Evolutionary conservation across 208 protist species (phyloP).

Genomic region (Trypanosoma grayi): DNA sequence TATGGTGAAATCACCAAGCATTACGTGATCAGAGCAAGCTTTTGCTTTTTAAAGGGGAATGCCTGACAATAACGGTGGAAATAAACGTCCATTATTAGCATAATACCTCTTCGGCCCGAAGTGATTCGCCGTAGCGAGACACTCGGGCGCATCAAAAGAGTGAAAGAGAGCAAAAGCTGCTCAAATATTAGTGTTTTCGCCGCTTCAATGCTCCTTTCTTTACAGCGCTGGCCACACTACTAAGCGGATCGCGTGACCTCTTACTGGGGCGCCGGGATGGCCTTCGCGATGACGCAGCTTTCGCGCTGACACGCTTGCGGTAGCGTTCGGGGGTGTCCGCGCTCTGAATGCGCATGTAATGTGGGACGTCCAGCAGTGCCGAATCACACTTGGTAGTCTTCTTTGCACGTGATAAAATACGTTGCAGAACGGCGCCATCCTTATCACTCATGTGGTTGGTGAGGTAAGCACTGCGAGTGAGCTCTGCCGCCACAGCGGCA

Average conservation of each 20-base stretch:
- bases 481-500: constrained; percentile 79
- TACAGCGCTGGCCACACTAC: constrained; percentile 51
- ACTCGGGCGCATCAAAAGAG: neutral
- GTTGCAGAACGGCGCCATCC: constrained; percentile 81
- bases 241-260: constrained; percentile 51
- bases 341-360: constrained; percentile 77
- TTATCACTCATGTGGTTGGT: constrained; percentile 89
- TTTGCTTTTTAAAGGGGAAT: too few species aligned
- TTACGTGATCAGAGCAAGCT: too few species aligned
- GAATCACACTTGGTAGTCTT: constrained; percentile 82
- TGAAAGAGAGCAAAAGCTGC: constrained; percentile 1
- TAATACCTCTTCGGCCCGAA: too few species aligned
- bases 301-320: constrained; percentile 65
- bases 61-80: too few species aligned
- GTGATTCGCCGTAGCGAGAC: too few species aligned
- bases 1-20: too few species aligned
- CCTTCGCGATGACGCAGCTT: constrained; percentile 38
- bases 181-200: constrained; percentile 7
- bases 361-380: constrained; percentile 85
- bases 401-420: constrained; percentile 76
- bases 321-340: constrained; percentile 74
- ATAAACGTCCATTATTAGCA: constrained; percentile 3
- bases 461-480: constrained; percentile 87
- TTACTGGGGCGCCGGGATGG: constrained; percentile 37
- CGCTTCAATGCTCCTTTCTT: constrained; percentile 8